Base-by-base conservation (phyloP, 2,329 filamentous ascomycete species). In the Talaromyces marneffei region DNA sequence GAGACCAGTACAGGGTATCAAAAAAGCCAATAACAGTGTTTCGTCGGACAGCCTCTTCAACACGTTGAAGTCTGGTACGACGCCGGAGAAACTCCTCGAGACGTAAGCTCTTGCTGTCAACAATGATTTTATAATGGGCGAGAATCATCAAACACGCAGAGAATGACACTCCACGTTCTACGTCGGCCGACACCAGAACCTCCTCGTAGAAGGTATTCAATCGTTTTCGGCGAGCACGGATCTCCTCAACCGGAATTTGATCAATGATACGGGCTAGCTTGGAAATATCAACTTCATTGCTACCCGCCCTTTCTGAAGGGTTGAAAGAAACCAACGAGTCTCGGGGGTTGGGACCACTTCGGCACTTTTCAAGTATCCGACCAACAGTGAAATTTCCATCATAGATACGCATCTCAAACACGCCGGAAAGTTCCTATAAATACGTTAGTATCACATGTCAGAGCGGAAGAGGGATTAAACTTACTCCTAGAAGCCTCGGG, bases 151-250 rank as follows among this genome's bases (percentile, higher is more conserved):
- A 82, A 23, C 97, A 88, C 6, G 89, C 88, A 2, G 91, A 94
- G 74, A 99, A 99, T 0, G 90, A 88, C 63, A 99, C 95, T 53
- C 94, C 94, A 64, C 85, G 85, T 69, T 95, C 91, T 0, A 88
- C 89, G 73, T 99, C 92, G 4, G 92, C 91, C 4, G 92, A 93
- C 5, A 97, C 91, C 74, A 97, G 85, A 20, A 97, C 90, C 77
- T 99, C 95, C 75, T 97, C 92, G 70, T 91, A 99, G 75, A 99
- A 99, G n/a, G 89, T 83, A 68, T 96, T 96, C 80, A 95, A 93
- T 44, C 89, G 87, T 61, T 85, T 83, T 46, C 94, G 84, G 63
- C 91, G 84, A 67, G 85, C 82, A 62, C 88, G 88, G 59, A 97
- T 91, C 65, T 87, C 86, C 16, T 79, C 76, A 0, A 92, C 80